A percentile compares a stretch with the other conserved stretches of the same genome.
Conservation (phyloP, 192 early-diverging fungal species). For the Coemansia sp. region DNA sequence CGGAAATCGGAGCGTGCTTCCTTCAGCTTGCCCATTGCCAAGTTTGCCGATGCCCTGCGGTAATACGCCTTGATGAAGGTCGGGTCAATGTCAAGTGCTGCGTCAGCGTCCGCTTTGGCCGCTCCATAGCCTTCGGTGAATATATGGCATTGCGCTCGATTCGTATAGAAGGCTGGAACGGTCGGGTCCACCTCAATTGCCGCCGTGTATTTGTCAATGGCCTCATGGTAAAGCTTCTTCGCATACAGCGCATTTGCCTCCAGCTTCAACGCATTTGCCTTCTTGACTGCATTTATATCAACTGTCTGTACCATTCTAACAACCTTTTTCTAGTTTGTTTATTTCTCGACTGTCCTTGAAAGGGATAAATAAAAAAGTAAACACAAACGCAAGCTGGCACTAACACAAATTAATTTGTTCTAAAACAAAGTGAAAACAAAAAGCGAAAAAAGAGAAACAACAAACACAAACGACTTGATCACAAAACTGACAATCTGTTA, state of each 20-base stretch:
- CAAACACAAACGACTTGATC: too few species aligned
- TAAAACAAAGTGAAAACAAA: neutral
- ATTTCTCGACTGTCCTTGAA: neutral
- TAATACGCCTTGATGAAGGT: slow-evolving; percentile 91
- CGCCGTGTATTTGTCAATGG: slow-evolving; percentile 88
- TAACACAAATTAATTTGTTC: neutral
- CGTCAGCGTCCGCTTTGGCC: slow-evolving; percentile 78
- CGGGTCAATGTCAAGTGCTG: slow-evolving; percentile 80
- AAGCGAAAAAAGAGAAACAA: neutral
- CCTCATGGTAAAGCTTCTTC: slow-evolving; percentile 74
- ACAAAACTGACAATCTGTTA: neutral
- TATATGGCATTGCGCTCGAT: slow-evolving; percentile 88
- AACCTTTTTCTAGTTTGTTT: neutral
- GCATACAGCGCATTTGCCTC: slow-evolving; percentile 50
- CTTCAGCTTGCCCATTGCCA: slow-evolving; percentile 84
- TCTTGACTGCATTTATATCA: slow-evolving; percentile 13
- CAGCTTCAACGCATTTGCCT: slow-evolving; percentile 33
- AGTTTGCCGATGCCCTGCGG: slow-evolving; percentile 85
- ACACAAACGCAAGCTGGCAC: neutral
- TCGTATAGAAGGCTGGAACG: slow-evolving; percentile 85
- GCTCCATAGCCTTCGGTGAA: slow-evolving; percentile 84
- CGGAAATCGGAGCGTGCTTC: slow-evolving; percentile 76
- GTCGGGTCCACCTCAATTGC: slow-evolving; percentile 85
- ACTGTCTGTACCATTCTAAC: slow-evolving; percentile 21
- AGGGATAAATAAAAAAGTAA: neutral